These are phyloP conservation scores for Pachysandra terminalis DNA, from an alignment of 164 flowering plant species.

Conservation along the genomic window DNA sequence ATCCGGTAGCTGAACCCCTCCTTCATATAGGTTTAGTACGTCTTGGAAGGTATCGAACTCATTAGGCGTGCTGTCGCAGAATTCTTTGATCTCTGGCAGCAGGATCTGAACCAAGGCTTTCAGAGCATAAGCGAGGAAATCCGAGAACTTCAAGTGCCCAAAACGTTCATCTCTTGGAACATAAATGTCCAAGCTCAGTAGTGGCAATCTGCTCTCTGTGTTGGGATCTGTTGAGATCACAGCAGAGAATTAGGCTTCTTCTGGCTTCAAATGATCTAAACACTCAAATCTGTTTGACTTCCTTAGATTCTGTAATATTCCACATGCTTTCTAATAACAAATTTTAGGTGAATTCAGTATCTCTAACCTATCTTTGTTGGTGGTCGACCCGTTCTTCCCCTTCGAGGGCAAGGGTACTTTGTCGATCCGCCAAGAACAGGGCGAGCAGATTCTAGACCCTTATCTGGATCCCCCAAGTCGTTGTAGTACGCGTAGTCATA, in stretches of 20 bases:
- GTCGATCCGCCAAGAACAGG: slow-evolving; percentile 70
- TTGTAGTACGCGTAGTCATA: slow-evolving; percentile 87
- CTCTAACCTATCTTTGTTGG: slow-evolving; percentile 52
- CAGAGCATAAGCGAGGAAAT: slow-evolving; percentile 69
- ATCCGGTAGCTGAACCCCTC: slow-evolving; percentile 49
- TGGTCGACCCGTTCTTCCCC: slow-evolving; percentile 77
- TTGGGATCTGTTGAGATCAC: slow-evolving; percentile 48
- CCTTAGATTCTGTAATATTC: too few relatives aligned
- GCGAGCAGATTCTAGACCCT: slow-evolving; percentile 45
- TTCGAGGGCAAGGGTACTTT: slow-evolving; percentile 72
- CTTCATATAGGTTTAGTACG: slow-evolving; percentile 60
- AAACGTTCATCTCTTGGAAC: slow-evolving; percentile 92
- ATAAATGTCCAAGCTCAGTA: slow-evolving; percentile 67
- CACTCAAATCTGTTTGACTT: too few relatives aligned
- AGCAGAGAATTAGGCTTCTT: background rate
- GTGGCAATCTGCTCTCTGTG: slow-evolving; percentile 58
- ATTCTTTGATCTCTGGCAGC: slow-evolving; percentile 45
- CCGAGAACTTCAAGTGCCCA: slow-evolving; percentile 68
- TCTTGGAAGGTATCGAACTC: slow-evolving; percentile 81
- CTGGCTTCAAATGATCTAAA: too few relatives aligned
- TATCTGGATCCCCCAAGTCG: slow-evolving; percentile 69
- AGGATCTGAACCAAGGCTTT: slow-evolving; percentile 67
- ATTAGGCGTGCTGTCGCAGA: slow-evolving; percentile 57
- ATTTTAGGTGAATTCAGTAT: background rate
- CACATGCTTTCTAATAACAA: too few relatives aligned